Percentiles rank a stretch among this genome's conserved stretches.
Evolutionary conservation across 2,329 filamentous ascomycete genomes (phyloP).

Genomic region (Aspergillus caelatus): DNA sequence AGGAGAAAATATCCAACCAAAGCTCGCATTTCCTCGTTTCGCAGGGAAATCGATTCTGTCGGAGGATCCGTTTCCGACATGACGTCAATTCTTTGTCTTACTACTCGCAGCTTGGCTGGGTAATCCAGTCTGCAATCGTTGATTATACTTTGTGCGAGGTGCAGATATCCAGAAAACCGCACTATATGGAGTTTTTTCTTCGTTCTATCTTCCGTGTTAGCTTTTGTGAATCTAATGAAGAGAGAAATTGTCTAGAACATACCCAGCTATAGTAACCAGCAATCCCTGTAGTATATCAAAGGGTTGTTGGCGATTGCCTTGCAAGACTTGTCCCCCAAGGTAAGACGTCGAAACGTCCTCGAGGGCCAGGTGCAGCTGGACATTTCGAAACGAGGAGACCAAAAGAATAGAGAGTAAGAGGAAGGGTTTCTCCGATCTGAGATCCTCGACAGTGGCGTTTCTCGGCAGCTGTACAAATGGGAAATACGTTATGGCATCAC

Average conservation of each 20-base stretch:
- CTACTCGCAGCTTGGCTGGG: constrained; percentile 2
- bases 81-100: neutral
- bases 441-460: constrained; percentile 3
- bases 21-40: constrained; percentile 6
- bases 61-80: constrained; percentile 3
- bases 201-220: neutral
- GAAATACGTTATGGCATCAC: neutral
- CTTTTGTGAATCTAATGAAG: neutral
- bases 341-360: constrained; percentile 6
- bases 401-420: constrained; percentile 6
- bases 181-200: neutral
- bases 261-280: constrained; percentile 3
- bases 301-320: constrained; percentile 6
- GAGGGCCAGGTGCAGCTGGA: constrained; percentile 5
- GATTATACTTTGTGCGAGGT: constrained; percentile 6
- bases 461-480: constrained; percentile 6
- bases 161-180: constrained; percentile 6
- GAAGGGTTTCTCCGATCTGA: constrained; percentile 5
- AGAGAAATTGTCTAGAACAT: neutral
- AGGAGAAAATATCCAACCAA: constrained; percentile 5
- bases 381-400: constrained; percentile 6
- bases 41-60: constrained; percentile 6
- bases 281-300: constrained; percentile 4
- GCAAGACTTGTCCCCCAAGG: constrained; percentile 6
- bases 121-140: constrained; percentile 7